Conservation (phyloP, 2,329 filamentous ascomycete species). For the Aspergillus candidus region DNA sequence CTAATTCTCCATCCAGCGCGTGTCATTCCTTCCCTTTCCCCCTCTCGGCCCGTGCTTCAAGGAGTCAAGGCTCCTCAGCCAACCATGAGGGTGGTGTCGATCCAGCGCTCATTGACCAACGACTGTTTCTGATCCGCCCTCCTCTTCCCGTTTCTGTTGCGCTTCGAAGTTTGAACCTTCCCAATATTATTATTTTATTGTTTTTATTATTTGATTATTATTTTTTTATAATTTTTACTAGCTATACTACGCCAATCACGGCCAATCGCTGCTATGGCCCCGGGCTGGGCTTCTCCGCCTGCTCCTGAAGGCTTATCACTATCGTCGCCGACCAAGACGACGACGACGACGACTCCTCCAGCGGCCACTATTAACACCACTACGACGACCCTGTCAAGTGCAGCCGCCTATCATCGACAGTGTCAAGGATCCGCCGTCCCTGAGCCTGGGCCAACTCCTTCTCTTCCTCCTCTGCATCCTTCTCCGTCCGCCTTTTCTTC, state of each 20-base stretch:
- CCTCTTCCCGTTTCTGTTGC: slow-evolving; percentile 10
- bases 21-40: slow-evolving; percentile 1
- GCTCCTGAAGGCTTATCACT: slow-evolving; percentile 12
- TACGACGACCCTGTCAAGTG: not conserved
- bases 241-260: not conserved
- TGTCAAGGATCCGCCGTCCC: slow-evolving; percentile 10
- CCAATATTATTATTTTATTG: slow-evolving; percentile 1
- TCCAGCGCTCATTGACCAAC: slow-evolving; percentile 15
- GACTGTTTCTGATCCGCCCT: slow-evolving; percentile 14
- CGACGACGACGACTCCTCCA: slow-evolving; percentile 1
- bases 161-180: not conserved
- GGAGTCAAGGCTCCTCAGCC: slow-evolving; percentile 8
- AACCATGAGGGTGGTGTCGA: slow-evolving; percentile 16
- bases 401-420: slow-evolving; percentile 12
- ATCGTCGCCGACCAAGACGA: not conserved
- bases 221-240: slow-evolving; percentile 1
- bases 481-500: slow-evolving; percentile 6
- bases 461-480: slow-evolving; percentile 8
- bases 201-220: slow-evolving; percentile 5
- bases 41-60: slow-evolving; percentile 7
- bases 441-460: slow-evolving; percentile 11
- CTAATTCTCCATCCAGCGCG: slow-evolving; percentile 4
- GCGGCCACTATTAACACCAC: slow-evolving; percentile 4
- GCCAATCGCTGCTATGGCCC: slow-evolving; percentile 9
- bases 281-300: slow-evolving; percentile 17